A percentile compares a stretch with the other conserved stretches of the same genome.
These are phyloP conservation scores for Lactifluus pinguis DNA, from an alignment of 768 basidiomycete species.

Conservation along the genomic window DNA sequence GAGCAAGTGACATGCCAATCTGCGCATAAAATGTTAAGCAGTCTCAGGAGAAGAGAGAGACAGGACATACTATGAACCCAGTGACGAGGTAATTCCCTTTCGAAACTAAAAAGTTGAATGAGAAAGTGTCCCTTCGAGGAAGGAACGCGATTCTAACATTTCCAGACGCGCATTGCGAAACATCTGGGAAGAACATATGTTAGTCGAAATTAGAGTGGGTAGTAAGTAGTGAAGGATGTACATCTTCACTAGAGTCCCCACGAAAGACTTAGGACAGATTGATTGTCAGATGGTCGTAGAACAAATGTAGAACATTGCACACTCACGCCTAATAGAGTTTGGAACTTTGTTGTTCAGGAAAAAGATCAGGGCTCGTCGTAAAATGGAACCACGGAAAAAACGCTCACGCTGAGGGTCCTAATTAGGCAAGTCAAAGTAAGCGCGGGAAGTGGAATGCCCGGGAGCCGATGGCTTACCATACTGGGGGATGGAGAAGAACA, in stretches of 20 bases:
- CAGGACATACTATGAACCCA: conserved; percentile 11
- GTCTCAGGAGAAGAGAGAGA: background rate
- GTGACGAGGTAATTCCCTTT: conserved; percentile 14
- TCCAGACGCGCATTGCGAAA: conserved; percentile 19
- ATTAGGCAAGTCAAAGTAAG: background rate
- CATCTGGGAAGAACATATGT: conserved; percentile 2
- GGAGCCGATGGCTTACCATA: conserved; percentile 13
- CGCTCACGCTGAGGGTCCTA: conserved; percentile 19
- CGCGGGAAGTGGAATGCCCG: background rate
- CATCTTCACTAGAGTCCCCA: conserved; percentile 16
- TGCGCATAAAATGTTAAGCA: background rate
- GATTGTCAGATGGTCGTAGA: background rate
- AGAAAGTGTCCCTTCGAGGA: background rate
- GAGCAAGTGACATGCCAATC: conserved; percentile 14
- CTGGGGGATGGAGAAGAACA: conserved; percentile 7
- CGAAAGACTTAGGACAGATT: conserved; percentile 3
- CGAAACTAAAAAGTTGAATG: conserved; percentile 9
- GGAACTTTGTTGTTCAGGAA: conserved; percentile 2
- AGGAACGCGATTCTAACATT: conserved; percentile 8
- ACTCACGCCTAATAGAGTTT: conserved; percentile 18
- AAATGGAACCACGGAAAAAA: background rate
- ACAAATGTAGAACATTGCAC: background rate
- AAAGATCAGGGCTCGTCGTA: background rate
- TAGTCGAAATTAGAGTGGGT: background rate
- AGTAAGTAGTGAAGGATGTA: background rate